Evolutionary conservation across 148 eudicot species (phyloP).

Genomic region (Polygonum maritimum): DNA sequence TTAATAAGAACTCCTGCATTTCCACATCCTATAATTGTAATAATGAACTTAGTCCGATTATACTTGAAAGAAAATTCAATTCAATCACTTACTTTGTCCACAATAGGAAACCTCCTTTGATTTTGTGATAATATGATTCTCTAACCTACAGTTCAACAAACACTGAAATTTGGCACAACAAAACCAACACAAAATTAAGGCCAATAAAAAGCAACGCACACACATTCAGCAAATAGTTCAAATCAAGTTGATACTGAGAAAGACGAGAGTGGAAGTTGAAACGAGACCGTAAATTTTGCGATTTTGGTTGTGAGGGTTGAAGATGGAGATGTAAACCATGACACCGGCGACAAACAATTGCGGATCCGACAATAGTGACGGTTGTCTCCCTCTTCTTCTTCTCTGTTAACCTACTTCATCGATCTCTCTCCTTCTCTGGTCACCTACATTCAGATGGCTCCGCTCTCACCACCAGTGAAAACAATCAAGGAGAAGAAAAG

Average conservation of each 20-base stretch:
- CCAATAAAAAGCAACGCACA: slow-evolving; percentile 65
- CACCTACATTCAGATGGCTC: neutral
- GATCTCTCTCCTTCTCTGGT: slow-evolving; percentile 12
- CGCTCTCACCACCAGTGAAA: too few species aligned
- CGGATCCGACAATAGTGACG: slow-evolving; percentile 63
- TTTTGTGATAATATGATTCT: slow-evolving; percentile 57
- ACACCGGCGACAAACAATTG: too few species aligned
- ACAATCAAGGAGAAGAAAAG: too few species aligned
- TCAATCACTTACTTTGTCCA: too few species aligned
- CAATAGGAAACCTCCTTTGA: too few species aligned
- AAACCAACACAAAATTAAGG: slow-evolving; percentile 30
- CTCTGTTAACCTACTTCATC: slow-evolving; percentile 8
- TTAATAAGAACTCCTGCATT: neutral
- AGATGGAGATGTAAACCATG: too few species aligned
- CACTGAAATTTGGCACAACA: slow-evolving; percentile 44
- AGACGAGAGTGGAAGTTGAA: too few species aligned
- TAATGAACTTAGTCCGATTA: neutral
- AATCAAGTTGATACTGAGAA: too few species aligned
- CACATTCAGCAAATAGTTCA: too few species aligned
- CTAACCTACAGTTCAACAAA: slow-evolving; percentile 54
- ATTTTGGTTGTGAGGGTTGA: too few species aligned
- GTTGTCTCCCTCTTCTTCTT: slow-evolving; percentile 24
- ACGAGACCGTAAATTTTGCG: too few species aligned
- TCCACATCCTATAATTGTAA: neutral
- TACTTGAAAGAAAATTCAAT: too few species aligned